Base-by-base conservation (phyloP, 352 stramenopile species). In the Pythium angustatum region DNA sequence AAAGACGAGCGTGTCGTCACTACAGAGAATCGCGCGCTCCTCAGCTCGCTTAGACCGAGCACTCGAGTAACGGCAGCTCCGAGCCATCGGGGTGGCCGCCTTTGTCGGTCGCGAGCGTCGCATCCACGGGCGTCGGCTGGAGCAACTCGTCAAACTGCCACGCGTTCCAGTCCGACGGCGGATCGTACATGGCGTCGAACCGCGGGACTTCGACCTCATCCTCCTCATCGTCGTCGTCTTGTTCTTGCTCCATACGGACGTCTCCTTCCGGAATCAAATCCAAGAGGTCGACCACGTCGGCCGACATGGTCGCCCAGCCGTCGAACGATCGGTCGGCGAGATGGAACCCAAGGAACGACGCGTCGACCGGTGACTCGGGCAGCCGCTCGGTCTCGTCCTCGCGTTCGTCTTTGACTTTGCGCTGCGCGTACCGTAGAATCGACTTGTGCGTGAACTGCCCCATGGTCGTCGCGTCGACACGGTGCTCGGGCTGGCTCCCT, bases 401-500 rank as follows among this genome's bases (percentile, higher is more conserved):
- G n/a, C 83, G 78, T 58, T 90, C 80, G 68, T 93, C 81, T 56
- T 93, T 81, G 59, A 73, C 60, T 43, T 80, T 76, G 27, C 50
- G 50, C 33, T 60, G 59, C 3, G 52, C 50, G 50, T 59, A 61
- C 30, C 59, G 59, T n/a, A 66, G 34, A 22, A 64, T 64, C 22
- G 40, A 60, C 30, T 48, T 55, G 50, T 67, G 50, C n/a, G 60
- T 67, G 34, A 67, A 67, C 41, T 67, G 60, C 28, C 54, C 59
- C 27, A 67, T 28, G 21, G 59, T 67, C 11, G 30, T 31, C 60
- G 21, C 45, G 28, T 68, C 52, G 12, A 62, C 28, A 12, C 64
- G 64, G 47, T 71, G 64, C 64, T 71, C 64, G 26, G 64, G 57
- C 2, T 43, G 56, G 40, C 50, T 62, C 56, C 66, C 56, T 41